These are phyloP conservation scores for Apostasia shenzhenica DNA, from an alignment of 106 monocot genomes.

Conservation along the genomic window DNA sequence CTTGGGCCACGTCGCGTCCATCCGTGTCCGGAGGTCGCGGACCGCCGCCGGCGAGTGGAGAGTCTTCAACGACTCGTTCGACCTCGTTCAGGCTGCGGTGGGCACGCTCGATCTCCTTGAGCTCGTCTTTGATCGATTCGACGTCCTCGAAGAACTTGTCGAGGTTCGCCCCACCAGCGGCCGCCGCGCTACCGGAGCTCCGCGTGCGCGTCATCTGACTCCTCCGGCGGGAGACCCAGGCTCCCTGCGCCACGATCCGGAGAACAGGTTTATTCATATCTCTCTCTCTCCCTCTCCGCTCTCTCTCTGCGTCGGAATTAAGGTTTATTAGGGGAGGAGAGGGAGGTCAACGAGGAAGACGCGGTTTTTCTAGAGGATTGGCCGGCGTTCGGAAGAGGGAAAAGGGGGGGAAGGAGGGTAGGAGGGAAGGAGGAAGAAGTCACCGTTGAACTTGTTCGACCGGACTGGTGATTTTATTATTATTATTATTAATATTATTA, in stretches of 20 bases:
- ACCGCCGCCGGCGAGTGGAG: slow-evolving; percentile 26
- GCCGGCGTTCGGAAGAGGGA: neutral
- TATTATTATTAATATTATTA: no score
- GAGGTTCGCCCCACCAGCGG: slow-evolving; percentile 24
- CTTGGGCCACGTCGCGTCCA: slow-evolving; percentile 36
- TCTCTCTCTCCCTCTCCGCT: neutral
- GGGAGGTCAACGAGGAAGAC: neutral
- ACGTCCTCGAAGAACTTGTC: slow-evolving; percentile 39
- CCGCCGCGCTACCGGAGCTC: slow-evolving; percentile 17
- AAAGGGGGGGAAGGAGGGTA: neutral
- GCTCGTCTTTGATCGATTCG: slow-evolving; percentile 27
- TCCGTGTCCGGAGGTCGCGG: slow-evolving; percentile 19
- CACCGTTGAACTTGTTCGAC: neutral
- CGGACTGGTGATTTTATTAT: no score
- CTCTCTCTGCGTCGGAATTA: neutral
- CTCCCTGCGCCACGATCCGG: slow-evolving; percentile 9
- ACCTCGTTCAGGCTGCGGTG: slow-evolving; percentile 19
- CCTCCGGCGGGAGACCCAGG: neutral
- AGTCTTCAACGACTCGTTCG: slow-evolving; percentile 26
- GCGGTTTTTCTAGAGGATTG: slow-evolving; percentile 4
- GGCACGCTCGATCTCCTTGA: slow-evolving; percentile 18
- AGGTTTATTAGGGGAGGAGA: neutral
- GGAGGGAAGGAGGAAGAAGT: neutral
- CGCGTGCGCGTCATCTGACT: slow-evolving; percentile 2
- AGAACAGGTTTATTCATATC: slow-evolving; percentile 27